These are phyloP conservation scores for Bocquillonia castaneifolia DNA, from an alignment of 441 rosid genomes.

Conservation along the genomic window DNA sequence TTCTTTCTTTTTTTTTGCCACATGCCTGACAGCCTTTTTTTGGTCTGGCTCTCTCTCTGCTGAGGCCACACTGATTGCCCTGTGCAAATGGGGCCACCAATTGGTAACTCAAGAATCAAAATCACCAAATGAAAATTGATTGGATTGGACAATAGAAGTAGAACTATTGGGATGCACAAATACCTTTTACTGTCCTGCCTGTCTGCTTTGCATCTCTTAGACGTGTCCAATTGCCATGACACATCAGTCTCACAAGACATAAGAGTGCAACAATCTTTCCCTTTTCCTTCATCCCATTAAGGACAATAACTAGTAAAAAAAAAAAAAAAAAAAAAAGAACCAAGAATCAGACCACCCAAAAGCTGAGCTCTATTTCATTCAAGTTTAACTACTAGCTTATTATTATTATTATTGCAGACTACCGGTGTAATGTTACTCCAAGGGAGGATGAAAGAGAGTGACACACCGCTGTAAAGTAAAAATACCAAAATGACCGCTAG, in stretches of 20 bases:
- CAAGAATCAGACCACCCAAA: background rate
- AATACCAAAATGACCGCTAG: background rate
- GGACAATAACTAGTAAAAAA: background rate
- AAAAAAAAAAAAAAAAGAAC: background rate
- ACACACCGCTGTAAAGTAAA: no score
- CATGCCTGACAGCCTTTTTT: conserved; percentile 43
- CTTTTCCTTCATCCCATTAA: background rate
- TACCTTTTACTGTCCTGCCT: conserved; percentile 6
- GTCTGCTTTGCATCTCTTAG: conserved; percentile 6
- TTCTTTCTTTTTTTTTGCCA: conserved; percentile 15
- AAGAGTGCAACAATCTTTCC: background rate
- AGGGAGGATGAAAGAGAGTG: no score
- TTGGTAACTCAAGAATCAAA: background rate
- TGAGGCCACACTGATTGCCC: conserved; percentile 22
- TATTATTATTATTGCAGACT: background rate
- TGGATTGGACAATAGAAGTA: no score
- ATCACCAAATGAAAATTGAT: conserved; percentile 8
- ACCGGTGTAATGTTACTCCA: no score
- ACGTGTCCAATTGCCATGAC: background rate
- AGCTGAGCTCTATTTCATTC: background rate
- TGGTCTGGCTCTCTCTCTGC: conserved; percentile 12
- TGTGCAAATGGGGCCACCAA: conserved; percentile 23
- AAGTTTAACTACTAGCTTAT: background rate
- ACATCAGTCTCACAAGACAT: background rate
- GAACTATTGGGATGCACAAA: conserved; percentile 8